phyloP scores from a whole-genome alignment of 148 eudicot genomes.

The Pharnaceum exiguum region DNA sequence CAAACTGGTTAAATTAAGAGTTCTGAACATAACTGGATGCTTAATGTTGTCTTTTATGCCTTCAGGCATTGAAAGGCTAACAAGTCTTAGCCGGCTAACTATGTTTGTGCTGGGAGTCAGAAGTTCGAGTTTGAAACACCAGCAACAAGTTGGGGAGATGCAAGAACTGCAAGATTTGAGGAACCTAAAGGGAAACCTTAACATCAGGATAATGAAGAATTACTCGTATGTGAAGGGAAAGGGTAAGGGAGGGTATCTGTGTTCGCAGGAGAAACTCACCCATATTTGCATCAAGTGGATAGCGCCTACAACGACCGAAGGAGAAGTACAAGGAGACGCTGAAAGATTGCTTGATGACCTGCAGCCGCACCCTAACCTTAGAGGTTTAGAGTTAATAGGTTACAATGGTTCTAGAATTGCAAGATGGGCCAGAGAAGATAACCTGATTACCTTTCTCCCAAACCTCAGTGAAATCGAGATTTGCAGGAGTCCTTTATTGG shows the following conservation, averaged over 20 bases:
- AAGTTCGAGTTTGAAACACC: not conserved
- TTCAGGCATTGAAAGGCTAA: constrained; percentile 4
- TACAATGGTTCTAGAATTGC: constrained; percentile 11
- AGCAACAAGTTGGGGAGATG: not conserved
- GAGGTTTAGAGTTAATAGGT: not conserved
- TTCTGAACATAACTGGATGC: not conserved
- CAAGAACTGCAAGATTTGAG: not conserved
- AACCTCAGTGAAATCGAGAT: constrained; percentile 6
- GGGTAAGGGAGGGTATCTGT: not conserved
- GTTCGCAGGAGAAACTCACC: not conserved
- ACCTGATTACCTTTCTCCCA: constrained; percentile 1
- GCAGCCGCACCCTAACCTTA: constrained; percentile 15
- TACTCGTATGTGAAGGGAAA: not conserved
- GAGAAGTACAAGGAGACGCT: not conserved
- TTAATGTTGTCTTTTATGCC: not conserved
- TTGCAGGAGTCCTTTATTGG: not conserved
- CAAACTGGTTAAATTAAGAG: not conserved
- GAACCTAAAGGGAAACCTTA: not conserved
- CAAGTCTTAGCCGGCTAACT: not conserved
- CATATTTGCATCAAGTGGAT: not conserved
- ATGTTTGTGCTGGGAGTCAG: not conserved
- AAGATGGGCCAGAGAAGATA: constrained; percentile 9
- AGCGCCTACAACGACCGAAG: not conserved
- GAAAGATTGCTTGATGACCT: constrained; percentile 11
- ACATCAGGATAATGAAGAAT: not conserved